phyloP scores from a whole-genome alignment of 2,329 filamentous ascomycete genomes.

The Cordyceps tenuipes region DNA sequence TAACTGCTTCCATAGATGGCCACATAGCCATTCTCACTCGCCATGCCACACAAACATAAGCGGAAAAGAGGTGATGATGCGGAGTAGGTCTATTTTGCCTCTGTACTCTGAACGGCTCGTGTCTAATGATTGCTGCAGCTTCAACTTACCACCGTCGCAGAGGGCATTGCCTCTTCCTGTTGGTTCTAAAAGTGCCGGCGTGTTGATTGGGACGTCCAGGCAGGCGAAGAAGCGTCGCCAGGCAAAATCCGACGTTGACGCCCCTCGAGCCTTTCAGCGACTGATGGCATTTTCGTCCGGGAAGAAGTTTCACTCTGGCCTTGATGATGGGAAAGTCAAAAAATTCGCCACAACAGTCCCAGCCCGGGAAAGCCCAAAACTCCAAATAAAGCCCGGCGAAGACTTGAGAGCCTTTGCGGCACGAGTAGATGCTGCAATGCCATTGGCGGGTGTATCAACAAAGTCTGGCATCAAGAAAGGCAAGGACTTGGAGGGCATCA shows the following conservation, averaged over 20 bases:
- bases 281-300: constrained; percentile 66
- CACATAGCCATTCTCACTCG: not conserved
- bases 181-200: constrained; percentile 21
- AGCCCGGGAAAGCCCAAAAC: constrained; percentile 30
- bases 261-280: constrained; percentile 77
- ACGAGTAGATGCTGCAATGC: constrained; percentile 77
- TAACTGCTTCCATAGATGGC: not conserved
- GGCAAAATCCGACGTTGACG: constrained; percentile 60
- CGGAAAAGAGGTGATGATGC: constrained; percentile 49
- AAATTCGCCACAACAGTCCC: constrained; percentile 18
- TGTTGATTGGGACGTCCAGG: constrained; percentile 35
- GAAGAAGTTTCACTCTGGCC: constrained; percentile 52
- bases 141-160: constrained; percentile 41
- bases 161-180: constrained; percentile 44
- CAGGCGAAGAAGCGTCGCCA: constrained; percentile 34
- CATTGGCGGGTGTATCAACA: constrained; percentile 60
- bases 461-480: constrained; percentile 49
- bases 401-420: constrained; percentile 71
- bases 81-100: constrained; percentile 33
- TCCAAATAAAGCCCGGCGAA: constrained; percentile 76
- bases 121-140: constrained; percentile 25
- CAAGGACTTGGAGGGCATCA: constrained; percentile 56
- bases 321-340: constrained; percentile 58
- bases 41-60: constrained; percentile 85
- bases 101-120: not conserved